These are phyloP conservation scores for Leishmania braziliensis DNA, from an alignment of 208 protist genomes.

Conservation along the genomic window DNA sequence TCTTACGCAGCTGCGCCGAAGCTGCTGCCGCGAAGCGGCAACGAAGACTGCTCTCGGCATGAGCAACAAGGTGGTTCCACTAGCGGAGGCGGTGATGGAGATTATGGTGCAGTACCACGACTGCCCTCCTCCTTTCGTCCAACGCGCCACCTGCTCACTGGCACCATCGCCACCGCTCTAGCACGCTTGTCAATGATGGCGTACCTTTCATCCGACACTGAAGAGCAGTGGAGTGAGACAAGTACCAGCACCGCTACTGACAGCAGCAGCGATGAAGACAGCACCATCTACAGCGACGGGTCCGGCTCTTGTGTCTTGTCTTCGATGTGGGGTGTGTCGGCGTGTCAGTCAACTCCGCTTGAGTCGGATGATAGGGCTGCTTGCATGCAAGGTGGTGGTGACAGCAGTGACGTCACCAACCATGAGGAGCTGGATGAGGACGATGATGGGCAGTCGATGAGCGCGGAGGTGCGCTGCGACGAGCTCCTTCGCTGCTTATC, in stretches of 20 bases:
- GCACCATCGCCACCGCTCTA: slow-evolving; percentile 21
- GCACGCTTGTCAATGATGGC: slow-evolving; percentile 23
- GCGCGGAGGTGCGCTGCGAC: slow-evolving; percentile 22
- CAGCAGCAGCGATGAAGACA: neutral
- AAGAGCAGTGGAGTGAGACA: slow-evolving; percentile 3
- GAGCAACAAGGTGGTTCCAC: neutral
- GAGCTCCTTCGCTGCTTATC: slow-evolving; percentile 29
- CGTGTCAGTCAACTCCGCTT: neutral
- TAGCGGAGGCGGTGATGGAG: neutral
- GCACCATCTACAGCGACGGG: neutral
- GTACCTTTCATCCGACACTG: slow-evolving; percentile 7
- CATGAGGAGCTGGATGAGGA: neutral
- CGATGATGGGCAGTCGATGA: slow-evolving; percentile 3
- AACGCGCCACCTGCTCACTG: slow-evolving; percentile 8
- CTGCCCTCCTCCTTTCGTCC: neutral
- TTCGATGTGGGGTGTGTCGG: neutral
- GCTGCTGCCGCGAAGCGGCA: neutral
- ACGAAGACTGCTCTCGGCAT: neutral
- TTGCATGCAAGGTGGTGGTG: neutral
- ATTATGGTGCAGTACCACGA: neutral
- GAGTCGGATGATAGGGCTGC: neutral
- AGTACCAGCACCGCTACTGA: neutral
- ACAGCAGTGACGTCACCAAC: neutral
- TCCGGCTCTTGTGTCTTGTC: neutral
- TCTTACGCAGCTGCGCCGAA: neutral